phyloP scores from a whole-genome alignment of 176 grass and related monocot genomes.

The Carex myosuroides region DNA sequence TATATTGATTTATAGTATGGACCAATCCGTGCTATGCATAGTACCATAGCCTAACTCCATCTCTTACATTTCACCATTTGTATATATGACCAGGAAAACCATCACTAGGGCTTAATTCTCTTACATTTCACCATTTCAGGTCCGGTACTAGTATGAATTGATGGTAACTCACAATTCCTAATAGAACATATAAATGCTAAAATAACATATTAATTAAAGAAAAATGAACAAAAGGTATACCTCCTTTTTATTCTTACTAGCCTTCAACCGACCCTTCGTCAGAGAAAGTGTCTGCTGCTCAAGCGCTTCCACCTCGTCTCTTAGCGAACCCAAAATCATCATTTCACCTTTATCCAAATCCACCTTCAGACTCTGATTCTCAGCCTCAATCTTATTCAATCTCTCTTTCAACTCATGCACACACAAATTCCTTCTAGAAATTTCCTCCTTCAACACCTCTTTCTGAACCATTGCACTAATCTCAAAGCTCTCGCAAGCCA shows the following conservation, averaged over 20 bases:
- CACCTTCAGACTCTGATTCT: slow-evolving; percentile 78
- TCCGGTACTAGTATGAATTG: not conserved
- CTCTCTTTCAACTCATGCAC: slow-evolving; percentile 70
- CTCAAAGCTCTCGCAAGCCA: slow-evolving; percentile 69
- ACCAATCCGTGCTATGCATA: too few species aligned
- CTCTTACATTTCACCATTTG: not conserved
- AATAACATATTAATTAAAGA: not conserved
- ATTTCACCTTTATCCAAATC: slow-evolving; percentile 53
- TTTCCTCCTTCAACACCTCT: slow-evolving; percentile 77
- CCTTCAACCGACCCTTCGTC: slow-evolving; percentile 42
- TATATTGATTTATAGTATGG: too few species aligned
- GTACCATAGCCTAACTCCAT: too few species aligned
- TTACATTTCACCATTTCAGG: not conserved
- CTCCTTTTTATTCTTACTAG: slow-evolving; percentile 55
- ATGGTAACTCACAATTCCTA: not conserved
- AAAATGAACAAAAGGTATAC: slow-evolving; percentile 26
- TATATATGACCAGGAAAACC: not conserved
- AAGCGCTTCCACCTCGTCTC: slow-evolving; percentile 53
- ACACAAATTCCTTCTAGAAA: slow-evolving; percentile 52
- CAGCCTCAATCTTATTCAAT: slow-evolving; percentile 49
- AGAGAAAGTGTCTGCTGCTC: slow-evolving; percentile 60
- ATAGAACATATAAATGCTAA: not conserved
- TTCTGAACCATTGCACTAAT: slow-evolving; percentile 73
- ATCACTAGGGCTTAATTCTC: not conserved
- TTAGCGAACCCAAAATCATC: slow-evolving; percentile 51